A percentile compares a stretch with the other conserved stretches of the same genome.
These are phyloP conservation scores for Solanum gandarillasii DNA, from an alignment of 257 asterid genomes.

Conservation along the genomic window DNA sequence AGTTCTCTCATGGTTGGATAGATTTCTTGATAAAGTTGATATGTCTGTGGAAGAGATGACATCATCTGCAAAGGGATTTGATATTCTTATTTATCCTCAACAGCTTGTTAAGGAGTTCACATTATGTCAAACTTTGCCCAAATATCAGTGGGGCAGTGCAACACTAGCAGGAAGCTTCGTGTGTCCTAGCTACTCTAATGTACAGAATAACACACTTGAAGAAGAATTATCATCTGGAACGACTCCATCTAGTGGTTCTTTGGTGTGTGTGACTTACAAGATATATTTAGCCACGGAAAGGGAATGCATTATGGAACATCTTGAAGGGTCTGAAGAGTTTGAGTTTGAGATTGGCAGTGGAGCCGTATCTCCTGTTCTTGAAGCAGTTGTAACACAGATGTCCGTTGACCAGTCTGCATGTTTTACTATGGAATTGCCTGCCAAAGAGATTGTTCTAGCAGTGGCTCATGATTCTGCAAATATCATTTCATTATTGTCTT, in stretches of 20 bases:
- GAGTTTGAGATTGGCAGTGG: conserved; percentile 90
- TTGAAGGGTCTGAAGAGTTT: conserved; percentile 79
- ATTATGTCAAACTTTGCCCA: conserved; percentile 35
- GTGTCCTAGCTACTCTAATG: conserved; percentile 2
- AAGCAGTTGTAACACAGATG: conserved; percentile 61
- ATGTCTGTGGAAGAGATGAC: conserved; percentile 32
- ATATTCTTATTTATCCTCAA: conserved; percentile 38
- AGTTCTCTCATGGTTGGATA: conserved; percentile 63
- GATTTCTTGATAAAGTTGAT: conserved; percentile 36
- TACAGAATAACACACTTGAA: conserved; percentile 7
- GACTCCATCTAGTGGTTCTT: conserved; percentile 56
- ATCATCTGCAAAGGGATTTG: conserved; percentile 34
- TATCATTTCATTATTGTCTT: conserved; percentile 34
- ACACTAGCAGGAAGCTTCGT: not conserved
- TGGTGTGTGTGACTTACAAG: conserved; percentile 51
- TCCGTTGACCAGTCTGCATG: conserved; percentile 65
- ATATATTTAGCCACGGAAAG: conserved; percentile 41
- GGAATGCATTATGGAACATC: conserved; percentile 39
- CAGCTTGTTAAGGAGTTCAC: conserved; percentile 36
- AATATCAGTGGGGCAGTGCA: conserved; percentile 11
- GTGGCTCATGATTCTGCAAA: conserved; percentile 45
- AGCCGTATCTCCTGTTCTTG: conserved; percentile 57
- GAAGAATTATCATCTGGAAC: conserved; percentile 26
- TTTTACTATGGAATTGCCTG: conserved; percentile 50
- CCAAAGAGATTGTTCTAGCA: conserved; percentile 60